Evolutionary conservation across 768 basidiomycete species (phyloP), one percentile per base, ranked within the genome.

Genomic region (Termitomyces sp.): DNA sequence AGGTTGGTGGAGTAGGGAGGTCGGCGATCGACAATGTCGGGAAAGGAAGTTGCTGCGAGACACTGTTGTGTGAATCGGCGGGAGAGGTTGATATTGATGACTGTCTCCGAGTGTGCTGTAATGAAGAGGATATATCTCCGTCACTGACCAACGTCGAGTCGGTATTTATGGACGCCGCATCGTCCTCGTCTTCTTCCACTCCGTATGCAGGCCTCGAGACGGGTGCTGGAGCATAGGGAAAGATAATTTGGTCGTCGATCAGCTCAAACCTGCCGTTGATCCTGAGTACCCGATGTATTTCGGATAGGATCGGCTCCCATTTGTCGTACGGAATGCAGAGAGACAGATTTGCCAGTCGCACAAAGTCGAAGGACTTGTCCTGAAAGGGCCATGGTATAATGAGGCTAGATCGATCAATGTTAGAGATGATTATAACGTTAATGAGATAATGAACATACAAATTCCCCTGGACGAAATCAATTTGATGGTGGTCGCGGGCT

Each of bases 181-280:
- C 67, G 27, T 74, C 72, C 11, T 71, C 66, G 7, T 63, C 67
- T 2, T 62, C 66, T 4, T 64, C 68, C 37, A 16, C n/a, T 19
- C 12, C 54, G 31, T 37, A 55, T 10, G 6, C 7, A 4, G 54
- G 46, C 27, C 52, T 57, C 17, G 48, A 40, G 12, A 47, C 12
- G 9, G 69, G 44, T 29, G 63, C 62, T 53, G 70, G 67, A 31
- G 77, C 73, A 57, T 82, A 83, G 1, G 89, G 85, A 63, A 89
- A 90, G 60, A 80, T 68, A 34, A 88, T 71, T 62, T 86, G 72
- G 68, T 92, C 90, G 68, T 90, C 87, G 50, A 92, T 82, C 47
- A 91, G 63, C 67, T 93, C 91, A 2, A 92, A 71, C 9, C 81
- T 78, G 4, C 91, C 90, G 16, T 77, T 81, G 6, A 74, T 74